These are phyloP conservation scores for Linum lewisii DNA, from an alignment of 345 rosid genomes.

Conservation along the genomic window DNA sequence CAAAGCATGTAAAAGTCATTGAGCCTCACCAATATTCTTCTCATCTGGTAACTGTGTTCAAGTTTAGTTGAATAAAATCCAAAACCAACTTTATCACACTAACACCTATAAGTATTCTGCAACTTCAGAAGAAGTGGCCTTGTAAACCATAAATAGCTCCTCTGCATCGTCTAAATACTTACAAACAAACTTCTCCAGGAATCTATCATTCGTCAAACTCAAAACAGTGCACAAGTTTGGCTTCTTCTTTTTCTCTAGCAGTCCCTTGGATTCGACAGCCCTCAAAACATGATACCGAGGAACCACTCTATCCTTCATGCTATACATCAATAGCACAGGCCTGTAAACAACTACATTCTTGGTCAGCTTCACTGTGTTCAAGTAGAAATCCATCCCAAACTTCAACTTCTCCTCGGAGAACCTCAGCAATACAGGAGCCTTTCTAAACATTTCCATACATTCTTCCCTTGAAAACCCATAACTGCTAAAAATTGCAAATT, in stretches of 20 bases:
- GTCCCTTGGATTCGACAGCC: conserved; percentile 19
- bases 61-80: no score
- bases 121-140: conserved; percentile 10
- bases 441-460: conserved; percentile 21
- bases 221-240: conserved; percentile 3
- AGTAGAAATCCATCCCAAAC: conserved; percentile 24
- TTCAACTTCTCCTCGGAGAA: conserved; percentile 24
- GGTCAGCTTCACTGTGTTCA: conserved; percentile 14
- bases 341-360: conserved; percentile 15
- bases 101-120: no score
- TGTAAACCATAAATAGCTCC: conserved; percentile 27
- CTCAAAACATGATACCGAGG: conserved; percentile 30
- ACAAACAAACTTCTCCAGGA: conserved; percentile 21
- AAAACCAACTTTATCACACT: no score
- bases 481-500: conserved; percentile 17
- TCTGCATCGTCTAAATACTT: conserved; percentile 22
- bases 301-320: conserved; percentile 27
- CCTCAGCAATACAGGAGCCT: conserved; percentile 19
- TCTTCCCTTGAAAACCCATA: conserved; percentile 28
- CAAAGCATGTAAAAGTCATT: no score
- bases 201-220: conserved; percentile 11
- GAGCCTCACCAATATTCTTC: no score
- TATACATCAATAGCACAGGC: conserved; percentile 19
- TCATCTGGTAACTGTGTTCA: no score
- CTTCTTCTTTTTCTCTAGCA: conserved; percentile 27